Conservation (phyloP, 345 rosid species). For the Anastatica hierochuntica region DNA sequence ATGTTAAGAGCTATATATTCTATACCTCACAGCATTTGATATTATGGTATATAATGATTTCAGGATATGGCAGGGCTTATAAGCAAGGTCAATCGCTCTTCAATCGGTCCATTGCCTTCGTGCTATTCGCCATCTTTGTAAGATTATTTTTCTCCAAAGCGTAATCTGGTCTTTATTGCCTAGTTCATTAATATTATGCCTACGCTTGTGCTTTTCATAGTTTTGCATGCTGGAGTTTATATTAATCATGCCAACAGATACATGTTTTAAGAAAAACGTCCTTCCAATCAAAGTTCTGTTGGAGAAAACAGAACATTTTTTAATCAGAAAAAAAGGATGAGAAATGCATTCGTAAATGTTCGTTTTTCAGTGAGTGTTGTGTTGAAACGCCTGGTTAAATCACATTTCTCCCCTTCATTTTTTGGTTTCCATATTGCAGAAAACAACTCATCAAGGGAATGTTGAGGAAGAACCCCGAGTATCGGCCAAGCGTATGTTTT, state of each 20-base stretch:
- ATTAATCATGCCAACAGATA: neutral
- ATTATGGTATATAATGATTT: slow-evolving; percentile 15
- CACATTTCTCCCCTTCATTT: neutral
- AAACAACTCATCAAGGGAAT: slow-evolving; percentile 85
- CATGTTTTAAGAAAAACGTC: neutral
- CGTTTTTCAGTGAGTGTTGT: neutral
- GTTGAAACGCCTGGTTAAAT: neutral
- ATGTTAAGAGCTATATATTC: neutral
- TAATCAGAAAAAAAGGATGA: no score
- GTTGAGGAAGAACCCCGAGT: slow-evolving; percentile 96
- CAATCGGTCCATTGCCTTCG: slow-evolving; percentile 87
- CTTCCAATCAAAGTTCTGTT: neutral
- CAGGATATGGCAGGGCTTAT: slow-evolving; percentile 99
- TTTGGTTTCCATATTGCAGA: slow-evolving; percentile 35
- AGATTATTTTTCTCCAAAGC: slow-evolving; percentile 25
- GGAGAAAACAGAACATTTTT: neutral
- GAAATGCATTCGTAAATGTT: neutral
- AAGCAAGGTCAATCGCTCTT: slow-evolving; percentile 97
- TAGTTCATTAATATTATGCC: neutral
- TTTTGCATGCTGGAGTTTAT: neutral
- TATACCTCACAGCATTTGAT: slow-evolving; percentile 12
- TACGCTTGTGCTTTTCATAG: neutral
- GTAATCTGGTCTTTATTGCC: neutral
- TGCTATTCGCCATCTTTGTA: slow-evolving; percentile 94
- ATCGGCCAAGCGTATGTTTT: slow-evolving; percentile 79